Base-by-base conservation (phyloP, 1,139 yeast genomes). In the Chernovozyma sophiae-reginae region DNA sequence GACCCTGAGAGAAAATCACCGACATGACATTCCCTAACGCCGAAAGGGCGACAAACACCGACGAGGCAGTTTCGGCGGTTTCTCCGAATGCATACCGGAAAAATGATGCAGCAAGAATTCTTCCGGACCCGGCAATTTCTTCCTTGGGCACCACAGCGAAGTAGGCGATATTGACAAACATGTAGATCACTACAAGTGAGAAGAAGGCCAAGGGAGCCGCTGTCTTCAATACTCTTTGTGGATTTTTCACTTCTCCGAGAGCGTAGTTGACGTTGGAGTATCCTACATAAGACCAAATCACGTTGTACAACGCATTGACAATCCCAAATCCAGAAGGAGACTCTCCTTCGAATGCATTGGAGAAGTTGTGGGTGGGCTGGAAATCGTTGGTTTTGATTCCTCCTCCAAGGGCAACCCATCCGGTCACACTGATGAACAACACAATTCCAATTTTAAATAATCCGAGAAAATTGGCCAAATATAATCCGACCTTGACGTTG, bases 231-330 rank as follows among this genome's bases (percentile, higher is more conserved):
- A 65, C 67, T 46, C 60, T 66, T 38, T 55, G 57, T 3, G 77
- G 76, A 52, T 71, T 69, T 57, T 77, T 81, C 38, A 81, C 80
- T 60, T 85, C 95, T 48, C 89, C 86, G 41, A 85, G 68, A 11
- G 94, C 94, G 53, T 85, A 85, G 60, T 85, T 84, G 42, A 84
- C 92, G 54, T 86, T 85, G 32, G 83, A 77, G 53, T 79, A 79
- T 33, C 86, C 86, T 44, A 79, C 76, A 50, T 77, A 84, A 1
- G 90, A 81, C 90, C 90, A 84, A 53, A 84, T 84, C 42, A 84
- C 86, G 51, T 82, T 83, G 62, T 83, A 83, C 40, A 84, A 68
- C 7, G 92, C 86, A 51, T 79, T 83, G 42, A 83, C 92, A 35
- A 83, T 71, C 43, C 92, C 92, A 52, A 77, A 84, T 4, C 84